phyloP scores from a whole-genome alignment of 768 basidiomycete species.

The Fomitopsis pulvina region DNA sequence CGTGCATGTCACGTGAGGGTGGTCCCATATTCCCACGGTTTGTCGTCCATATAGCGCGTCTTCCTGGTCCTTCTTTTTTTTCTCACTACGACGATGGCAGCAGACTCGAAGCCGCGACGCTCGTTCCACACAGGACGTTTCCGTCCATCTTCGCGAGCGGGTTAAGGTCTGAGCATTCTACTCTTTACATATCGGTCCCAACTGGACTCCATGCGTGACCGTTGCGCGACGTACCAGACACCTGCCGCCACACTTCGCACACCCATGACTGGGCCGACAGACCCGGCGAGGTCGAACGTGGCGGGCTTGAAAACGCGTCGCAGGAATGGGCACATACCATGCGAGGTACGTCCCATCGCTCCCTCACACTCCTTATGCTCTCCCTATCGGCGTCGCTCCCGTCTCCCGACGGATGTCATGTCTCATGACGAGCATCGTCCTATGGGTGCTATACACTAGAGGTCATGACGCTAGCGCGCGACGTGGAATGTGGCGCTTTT shows the following conservation, averaged over 20 bases:
- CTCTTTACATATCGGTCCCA: conserved; percentile 26
- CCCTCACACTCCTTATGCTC: too few relatives aligned
- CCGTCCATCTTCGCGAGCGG: conserved; percentile 26
- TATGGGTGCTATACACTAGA: too few relatives aligned
- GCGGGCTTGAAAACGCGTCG: neutral
- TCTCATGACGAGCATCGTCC: neutral
- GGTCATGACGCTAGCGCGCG: neutral
- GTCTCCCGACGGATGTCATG: neutral
- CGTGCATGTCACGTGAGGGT: conserved; percentile 1
- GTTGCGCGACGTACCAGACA: conserved; percentile 28
- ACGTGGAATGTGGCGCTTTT: neutral
- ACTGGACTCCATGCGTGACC: conserved; percentile 22
- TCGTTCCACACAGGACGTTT: conserved; percentile 27
- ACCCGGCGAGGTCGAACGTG: neutral
- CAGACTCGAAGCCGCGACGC: conserved; percentile 38
- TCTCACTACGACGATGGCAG: conserved; percentile 10
- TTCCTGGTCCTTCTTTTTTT: neutral
- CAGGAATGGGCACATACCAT: neutral
- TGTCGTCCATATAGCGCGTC: neutral
- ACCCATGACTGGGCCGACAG: too few relatives aligned
- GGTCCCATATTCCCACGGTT: conserved; percentile 1
- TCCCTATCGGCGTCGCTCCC: conserved; percentile 3
- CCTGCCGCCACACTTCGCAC: too few relatives aligned
- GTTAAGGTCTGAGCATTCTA: conserved; percentile 33
- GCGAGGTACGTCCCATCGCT: too few relatives aligned